phyloP scores from a whole-genome alignment of 2,329 filamentous ascomycete species.

The Didymella segeticola region DNA sequence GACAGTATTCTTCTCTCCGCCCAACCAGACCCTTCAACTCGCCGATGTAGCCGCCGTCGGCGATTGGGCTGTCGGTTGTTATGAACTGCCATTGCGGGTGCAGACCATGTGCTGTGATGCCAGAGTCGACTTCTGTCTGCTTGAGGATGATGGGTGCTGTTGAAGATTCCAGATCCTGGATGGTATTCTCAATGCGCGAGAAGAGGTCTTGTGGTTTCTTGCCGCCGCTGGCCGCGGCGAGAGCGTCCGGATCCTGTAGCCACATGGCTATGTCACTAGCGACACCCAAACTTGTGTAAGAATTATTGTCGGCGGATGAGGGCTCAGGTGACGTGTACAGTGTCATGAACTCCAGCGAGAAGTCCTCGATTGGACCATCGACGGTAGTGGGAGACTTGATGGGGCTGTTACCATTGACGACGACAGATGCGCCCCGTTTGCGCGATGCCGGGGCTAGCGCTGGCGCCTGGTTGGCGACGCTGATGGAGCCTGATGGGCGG shows the following conservation, averaged over 20 bases:
- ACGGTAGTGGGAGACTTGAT: constrained; percentile 75
- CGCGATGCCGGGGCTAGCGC: constrained; percentile 67
- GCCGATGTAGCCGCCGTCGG: constrained; percentile 63
- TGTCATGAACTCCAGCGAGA: constrained; percentile 76
- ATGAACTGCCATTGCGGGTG: constrained; percentile 76
- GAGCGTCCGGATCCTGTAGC: constrained; percentile 75
- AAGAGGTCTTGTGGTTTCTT: constrained; percentile 72
- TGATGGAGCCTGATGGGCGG: constrained; percentile 76
- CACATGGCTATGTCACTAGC: constrained; percentile 78
- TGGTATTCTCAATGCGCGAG: constrained; percentile 61
- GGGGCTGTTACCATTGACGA: constrained; percentile 72
- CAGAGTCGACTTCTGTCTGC: constrained; percentile 60
- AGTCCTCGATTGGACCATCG: constrained; percentile 71
- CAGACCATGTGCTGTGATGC: constrained; percentile 59
- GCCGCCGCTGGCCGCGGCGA: constrained; percentile 72
- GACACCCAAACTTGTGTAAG: constrained; percentile 77
- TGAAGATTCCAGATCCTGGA: constrained; percentile 60
- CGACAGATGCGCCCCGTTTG: constrained; percentile 66
- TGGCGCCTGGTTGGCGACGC: constrained; percentile 70
- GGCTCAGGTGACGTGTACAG: constrained; percentile 70
- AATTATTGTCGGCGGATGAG: constrained; percentile 71
- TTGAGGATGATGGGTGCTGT: constrained; percentile 60
- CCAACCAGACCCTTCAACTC: constrained; percentile 71
- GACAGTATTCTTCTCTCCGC: constrained; percentile 55
- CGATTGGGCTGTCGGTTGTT: constrained; percentile 60